A percentile compares a stretch with the other conserved stretches of the same genome.
Conservation (phyloP, 305 asterid genomes). For the Fraxinus platypoda region DNA sequence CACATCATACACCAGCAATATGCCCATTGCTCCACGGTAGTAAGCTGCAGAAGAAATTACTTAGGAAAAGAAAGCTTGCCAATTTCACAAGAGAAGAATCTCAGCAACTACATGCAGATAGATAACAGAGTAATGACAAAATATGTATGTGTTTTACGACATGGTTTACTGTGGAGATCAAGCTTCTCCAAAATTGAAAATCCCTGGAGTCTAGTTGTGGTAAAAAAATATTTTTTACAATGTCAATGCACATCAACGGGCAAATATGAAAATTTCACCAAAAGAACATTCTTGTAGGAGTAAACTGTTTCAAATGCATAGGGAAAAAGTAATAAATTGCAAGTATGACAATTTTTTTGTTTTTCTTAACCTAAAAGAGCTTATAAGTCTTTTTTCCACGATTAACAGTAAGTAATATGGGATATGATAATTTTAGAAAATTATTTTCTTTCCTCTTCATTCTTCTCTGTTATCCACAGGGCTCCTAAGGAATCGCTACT, state of each 20-base stretch:
- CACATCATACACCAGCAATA: slow-evolving; percentile 49
- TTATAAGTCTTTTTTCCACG: background rate
- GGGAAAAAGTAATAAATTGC: background rate
- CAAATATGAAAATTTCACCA: background rate
- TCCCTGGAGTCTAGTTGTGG: background rate
- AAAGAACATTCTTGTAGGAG: background rate
- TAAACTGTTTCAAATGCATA: background rate
- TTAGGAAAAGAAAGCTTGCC: background rate
- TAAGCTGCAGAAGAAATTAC: slow-evolving; percentile 29
- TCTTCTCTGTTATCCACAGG: background rate
- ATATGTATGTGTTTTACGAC: background rate
- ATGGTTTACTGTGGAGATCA: background rate
- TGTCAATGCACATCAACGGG: background rate
- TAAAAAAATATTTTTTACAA: background rate
- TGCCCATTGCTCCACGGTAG: slow-evolving; percentile 59
- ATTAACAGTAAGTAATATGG: background rate
- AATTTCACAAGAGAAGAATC: background rate
- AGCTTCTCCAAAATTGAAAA: background rate
- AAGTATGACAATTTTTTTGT: background rate
- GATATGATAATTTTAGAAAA: background rate
- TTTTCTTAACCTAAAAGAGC: background rate
- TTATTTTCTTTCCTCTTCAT: background rate
- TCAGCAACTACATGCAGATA: background rate
- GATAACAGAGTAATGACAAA: background rate
- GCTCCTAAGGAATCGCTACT: background rate